Evolutionary conservation across 1,139 yeast species (phyloP).

Genomic region (Hemisphaericaspora xylofermentans): DNA sequence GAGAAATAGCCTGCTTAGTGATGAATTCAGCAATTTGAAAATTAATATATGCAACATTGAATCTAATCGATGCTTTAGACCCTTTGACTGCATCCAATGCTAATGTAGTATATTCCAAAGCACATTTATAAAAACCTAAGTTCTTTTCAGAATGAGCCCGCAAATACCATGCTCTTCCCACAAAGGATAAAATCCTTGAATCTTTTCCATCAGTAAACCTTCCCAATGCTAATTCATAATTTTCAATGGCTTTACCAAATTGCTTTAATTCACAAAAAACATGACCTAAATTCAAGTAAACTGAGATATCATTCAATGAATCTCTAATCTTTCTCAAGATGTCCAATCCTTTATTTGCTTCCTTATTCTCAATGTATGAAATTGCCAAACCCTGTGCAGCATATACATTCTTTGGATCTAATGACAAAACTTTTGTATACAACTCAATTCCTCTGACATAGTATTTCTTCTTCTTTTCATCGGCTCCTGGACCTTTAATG

Average conservation of each 20-base stretch:
- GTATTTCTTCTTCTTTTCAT: constrained; percentile 68
- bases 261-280: constrained; percentile 81
- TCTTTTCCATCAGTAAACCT: constrained; percentile 66
- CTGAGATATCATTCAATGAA: constrained; percentile 79
- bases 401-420: constrained; percentile 84
- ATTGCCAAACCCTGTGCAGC: constrained; percentile 99
- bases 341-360: constrained; percentile 74
- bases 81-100: constrained; percentile 51
- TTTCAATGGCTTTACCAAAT: constrained; percentile 82
- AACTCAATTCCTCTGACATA: constrained; percentile 87
- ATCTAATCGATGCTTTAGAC: constrained; percentile 44
- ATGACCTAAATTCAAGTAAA: constrained; percentile 85
- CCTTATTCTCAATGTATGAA: constrained; percentile 84
- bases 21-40: constrained; percentile 86
- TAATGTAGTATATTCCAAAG: constrained; percentile 60
- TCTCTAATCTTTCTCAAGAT: constrained; percentile 88
- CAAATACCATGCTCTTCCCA: constrained; percentile 89
- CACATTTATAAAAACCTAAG: constrained; percentile 54
- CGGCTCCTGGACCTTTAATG: constrained; percentile 55
- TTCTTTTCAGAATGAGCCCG: constrained; percentile 75
- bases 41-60: constrained; percentile 81
- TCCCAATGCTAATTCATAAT: constrained; percentile 75
- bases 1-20: constrained; percentile 58
- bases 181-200: constrained; percentile 62
- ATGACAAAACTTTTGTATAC: constrained; percentile 80